Percentiles rank a stretch among this genome's conserved stretches.
Conservation (phyloP, 352 stramenopile species). For the Phytophthora citrophthora region DNA sequence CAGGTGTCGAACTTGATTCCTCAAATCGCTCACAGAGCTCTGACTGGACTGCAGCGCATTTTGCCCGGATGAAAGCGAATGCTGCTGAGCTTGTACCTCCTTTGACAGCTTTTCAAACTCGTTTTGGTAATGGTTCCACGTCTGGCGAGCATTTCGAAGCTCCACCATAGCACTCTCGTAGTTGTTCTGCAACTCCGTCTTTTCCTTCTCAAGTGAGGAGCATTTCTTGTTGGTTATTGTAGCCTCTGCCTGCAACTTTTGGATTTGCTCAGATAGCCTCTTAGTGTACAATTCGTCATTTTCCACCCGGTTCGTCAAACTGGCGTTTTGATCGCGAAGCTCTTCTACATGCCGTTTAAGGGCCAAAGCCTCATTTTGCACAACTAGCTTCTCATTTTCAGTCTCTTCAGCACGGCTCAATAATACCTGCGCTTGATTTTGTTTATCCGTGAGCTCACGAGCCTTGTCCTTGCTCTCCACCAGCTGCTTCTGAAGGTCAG, state of each 20-base stretch:
- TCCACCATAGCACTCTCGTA: slow-evolving; percentile 64
- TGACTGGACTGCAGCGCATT: slow-evolving; percentile 64
- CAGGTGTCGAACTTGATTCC: slow-evolving; percentile 64
- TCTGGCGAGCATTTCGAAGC: slow-evolving; percentile 64
- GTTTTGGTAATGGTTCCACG: slow-evolving; percentile 70
- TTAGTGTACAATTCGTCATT: slow-evolving; percentile 49
- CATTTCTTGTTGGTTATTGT: slow-evolving; percentile 40
- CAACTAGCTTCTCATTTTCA: slow-evolving; percentile 70
- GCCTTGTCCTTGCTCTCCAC: slow-evolving; percentile 57
- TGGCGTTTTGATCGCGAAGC: slow-evolving; percentile 67
- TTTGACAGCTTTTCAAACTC: slow-evolving; percentile 79
- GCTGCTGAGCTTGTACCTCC: slow-evolving; percentile 64
- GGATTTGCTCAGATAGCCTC: slow-evolving; percentile 57
- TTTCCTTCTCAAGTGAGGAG: slow-evolving; percentile 56
- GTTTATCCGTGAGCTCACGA: slow-evolving; percentile 43
- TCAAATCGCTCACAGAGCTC: slow-evolving; percentile 59
- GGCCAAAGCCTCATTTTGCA: slow-evolving; percentile 66
- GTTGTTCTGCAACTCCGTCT: slow-evolving; percentile 51
- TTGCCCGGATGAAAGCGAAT: slow-evolving; percentile 63
- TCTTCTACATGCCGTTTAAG: slow-evolving; percentile 69
- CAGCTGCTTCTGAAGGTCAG: slow-evolving; percentile 49
- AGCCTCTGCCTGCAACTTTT: slow-evolving; percentile 53
- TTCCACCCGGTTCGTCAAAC: slow-evolving; percentile 61
- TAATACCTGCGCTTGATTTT: slow-evolving; percentile 45
- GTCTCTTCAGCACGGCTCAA: slow-evolving; percentile 57